Evolutionary conservation across 768 basidiomycete species (phyloP).

Genomic region (Amanita rimosa): DNA sequence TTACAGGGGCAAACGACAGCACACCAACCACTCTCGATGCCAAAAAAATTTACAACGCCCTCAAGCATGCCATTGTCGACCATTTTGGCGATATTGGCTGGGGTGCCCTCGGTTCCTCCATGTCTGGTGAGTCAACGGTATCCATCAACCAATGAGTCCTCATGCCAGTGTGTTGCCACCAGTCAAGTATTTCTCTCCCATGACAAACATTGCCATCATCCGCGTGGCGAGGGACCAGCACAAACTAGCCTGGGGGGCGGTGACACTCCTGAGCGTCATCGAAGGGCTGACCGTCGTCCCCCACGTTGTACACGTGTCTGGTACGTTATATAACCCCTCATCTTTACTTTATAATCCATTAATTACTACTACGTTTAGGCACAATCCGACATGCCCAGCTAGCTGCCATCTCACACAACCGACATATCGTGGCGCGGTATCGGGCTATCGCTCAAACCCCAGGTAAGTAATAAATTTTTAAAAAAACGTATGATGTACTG

Average conservation of each 20-base stretch:
- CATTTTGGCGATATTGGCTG: conserved; percentile 84
- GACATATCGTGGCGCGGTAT: conserved; percentile 58
- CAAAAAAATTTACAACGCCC: conserved; percentile 57
- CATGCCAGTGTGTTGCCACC: neutral
- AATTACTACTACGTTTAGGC: too few relatives aligned
- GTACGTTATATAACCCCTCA: conserved; percentile 25
- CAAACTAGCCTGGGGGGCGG: conserved; percentile 66
- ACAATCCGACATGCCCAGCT: conserved; percentile 82
- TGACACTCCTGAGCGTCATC: conserved; percentile 58
- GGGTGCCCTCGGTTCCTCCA: conserved; percentile 65
- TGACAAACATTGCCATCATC: conserved; percentile 75
- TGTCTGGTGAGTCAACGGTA: conserved; percentile 46
- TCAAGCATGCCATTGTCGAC: conserved; percentile 55
- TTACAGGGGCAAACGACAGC: conserved; percentile 21
- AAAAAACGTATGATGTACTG: too few relatives aligned
- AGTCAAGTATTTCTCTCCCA: conserved; percentile 88
- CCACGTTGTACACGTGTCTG: conserved; percentile 71
- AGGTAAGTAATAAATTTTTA: conserved; percentile 22
- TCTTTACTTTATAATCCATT: too few relatives aligned
- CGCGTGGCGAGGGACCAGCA: conserved; percentile 79
- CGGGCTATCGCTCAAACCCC: conserved; percentile 40
- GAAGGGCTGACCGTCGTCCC: conserved; percentile 55
- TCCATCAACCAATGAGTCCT: neutral
- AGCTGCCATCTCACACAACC: conserved; percentile 65
- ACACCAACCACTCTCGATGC: conserved; percentile 28